Evolutionary conservation across 2,329 filamentous ascomycete genomes (phyloP), one percentile per base, ranked within the genome.

Genomic region (Zarea fungicola): DNA sequence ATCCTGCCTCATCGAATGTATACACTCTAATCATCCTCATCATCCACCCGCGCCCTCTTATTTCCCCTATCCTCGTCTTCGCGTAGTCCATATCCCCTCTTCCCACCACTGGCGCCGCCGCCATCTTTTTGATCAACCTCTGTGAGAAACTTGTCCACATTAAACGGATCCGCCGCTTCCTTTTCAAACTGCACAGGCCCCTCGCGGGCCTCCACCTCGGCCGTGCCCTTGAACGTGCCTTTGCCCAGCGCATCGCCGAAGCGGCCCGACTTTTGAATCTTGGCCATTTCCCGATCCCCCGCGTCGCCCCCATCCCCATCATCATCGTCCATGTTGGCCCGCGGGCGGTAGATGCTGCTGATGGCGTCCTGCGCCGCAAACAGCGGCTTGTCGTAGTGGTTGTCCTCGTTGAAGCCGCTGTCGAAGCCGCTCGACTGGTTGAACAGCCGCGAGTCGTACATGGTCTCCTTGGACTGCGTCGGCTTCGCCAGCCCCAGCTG

Each of bases 131-230:
- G 79, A 66, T 73, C 82, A 60, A 77, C 90, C 65, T 96, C 90
- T 29, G 82, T 85, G 64, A 99, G 82, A 73, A 99, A 95, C 60
- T 88, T 87, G 63, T 95, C 90, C 57, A 97, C 93, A 42, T 95
- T 91, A 66, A 97, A 97, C 1, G 90, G 90, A 68, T 97, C 92
- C 25, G 69, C 70, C 1, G 70, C 78, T 46, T 96, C 92, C 68
- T 92, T 95, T 68, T 97, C 92, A 60, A 99, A 99, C 66, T 96
- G 88, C 23, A 99, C 93, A 1, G 93, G 93, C 5, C 93, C 93
- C 60, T 95, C 88, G 49, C 91, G 81, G 53, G 81, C 82, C 76
- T 96, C 91, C 45, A 84, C 87, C 57, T 95, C 85, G 50, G 80
- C 84, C 5, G 89, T 81, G 10, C 92, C 92, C 68, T 90, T 91